Evolutionary conservation across 192 early-diverging fungal genomes (phyloP), one percentile per base, ranked within the genome.

Genomic region (Gigaspora rosea): DNA sequence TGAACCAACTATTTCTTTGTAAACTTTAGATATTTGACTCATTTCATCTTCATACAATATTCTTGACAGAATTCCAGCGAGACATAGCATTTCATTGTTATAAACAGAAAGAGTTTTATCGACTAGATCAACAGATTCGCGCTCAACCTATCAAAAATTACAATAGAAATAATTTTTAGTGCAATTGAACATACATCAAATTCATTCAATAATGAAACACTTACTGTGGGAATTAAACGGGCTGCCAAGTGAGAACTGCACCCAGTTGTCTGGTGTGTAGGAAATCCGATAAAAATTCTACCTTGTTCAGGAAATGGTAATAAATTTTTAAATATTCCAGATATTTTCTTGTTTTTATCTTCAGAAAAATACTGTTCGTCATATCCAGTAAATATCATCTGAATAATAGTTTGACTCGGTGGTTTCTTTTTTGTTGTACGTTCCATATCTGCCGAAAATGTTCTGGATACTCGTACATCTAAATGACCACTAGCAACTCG

Each of bases 181-280:
- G 35, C 1, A 57, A 13, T 8, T 7, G 41, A 4, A 50, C 7
- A 32, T 18, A 16, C 20, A 48, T 47, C 8, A 27, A 27, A 27
- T 27, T 27, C 27, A 27, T 27, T 27, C 27, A 67, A 47, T 2
- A 47, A 48, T n/a, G 20, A 20, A 27, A 27, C 49, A 69, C 73
- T 48, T 75, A 76, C 95, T 8, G 95, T 97, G 0, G 95, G 95
- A 73, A 97, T 97, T 35, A 97, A 86, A 51, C 93, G 89, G 11
- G 90, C 93, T 11, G 92, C 92, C 47, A 96, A 78, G 68, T 95
- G 94, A 35, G 89, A 87, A 27, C 86, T 86, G 77, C 90, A 93
- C 20, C 95, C 95, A 2, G 95, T 96, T 0, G 95, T 97, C 78
- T 97, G 95, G 67, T 94, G 91, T 4, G 95, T 97, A 0, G 94